Percentiles rank a stretch among this genome's conserved stretches.
Evolutionary conservation across 1,284 basidiomycete genomes (phyloP).

Genomic region (Salmacisia buchloeana): DNA sequence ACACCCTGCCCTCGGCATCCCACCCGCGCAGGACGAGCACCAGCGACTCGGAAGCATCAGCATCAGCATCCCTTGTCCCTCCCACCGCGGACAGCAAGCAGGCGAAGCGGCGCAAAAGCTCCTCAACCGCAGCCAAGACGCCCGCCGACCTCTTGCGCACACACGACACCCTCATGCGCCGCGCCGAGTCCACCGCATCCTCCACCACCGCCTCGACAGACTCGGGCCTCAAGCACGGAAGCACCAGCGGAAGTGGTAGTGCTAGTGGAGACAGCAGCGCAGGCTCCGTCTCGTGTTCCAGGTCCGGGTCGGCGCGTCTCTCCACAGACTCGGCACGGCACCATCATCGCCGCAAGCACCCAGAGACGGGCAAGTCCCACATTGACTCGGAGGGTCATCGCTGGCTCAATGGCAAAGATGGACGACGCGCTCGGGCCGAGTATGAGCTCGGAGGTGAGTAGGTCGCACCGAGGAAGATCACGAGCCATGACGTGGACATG

Average conservation of each 20-base stretch:
- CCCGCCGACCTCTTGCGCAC: neutral
- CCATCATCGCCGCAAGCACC: neutral
- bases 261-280: no score
- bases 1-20: neutral
- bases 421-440: conserved; percentile 49
- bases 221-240: no score
- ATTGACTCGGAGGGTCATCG: conserved; percentile 13
- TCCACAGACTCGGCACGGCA: neutral
- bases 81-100: neutral
- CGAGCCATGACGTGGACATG: neutral
- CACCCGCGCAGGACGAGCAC: neutral
- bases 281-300: neutral
- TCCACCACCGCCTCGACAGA: neutral
- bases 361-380: conserved; percentile 1
- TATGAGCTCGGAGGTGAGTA: conserved; percentile 48
- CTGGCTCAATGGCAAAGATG: conserved; percentile 42
- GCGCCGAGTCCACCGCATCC: neutral
- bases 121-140: neutral
- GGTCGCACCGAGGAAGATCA: conserved; percentile 13
- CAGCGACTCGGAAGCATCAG: neutral
- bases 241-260: no score
- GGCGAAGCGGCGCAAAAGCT: neutral
- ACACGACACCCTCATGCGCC: conserved; percentile 4
- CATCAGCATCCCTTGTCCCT: neutral
- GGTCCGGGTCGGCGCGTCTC: no score